Evolutionary conservation across 257 asterid species (phyloP), one percentile per base, ranked within the genome.

Genomic region (Solanum chmielewskii): DNA sequence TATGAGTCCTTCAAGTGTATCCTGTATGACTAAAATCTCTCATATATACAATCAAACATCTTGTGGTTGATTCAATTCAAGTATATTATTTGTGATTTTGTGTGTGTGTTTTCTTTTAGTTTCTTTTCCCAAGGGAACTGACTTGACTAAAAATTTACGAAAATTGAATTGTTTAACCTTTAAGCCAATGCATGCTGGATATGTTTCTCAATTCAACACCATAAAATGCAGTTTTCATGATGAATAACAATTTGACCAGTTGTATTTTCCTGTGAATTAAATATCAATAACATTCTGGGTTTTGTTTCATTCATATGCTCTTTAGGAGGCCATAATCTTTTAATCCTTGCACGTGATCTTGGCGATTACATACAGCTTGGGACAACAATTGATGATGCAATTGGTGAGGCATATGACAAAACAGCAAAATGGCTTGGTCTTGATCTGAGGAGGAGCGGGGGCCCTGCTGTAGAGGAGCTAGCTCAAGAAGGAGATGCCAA

Each of bases 401-500:
- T 97, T 85, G 99, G 99, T 29, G 99, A 97, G 93, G 98, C 99
- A 86, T 97, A 97, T 86, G 99, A 97, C 90, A 97, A 97, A 91
- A 95, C 94, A 29, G 99, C 99, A 84, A 96, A 96, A 92, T 97
- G 99, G 99, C 99, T 97, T 87, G 99, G 99, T 89, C 99, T 97
- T 87, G 98, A 97, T 90, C 16, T 97, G 94, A 94, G 99, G 83
- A 97, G 89, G 93, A 97, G 99, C 9, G 99, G 99, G n/a, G 99
- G 99, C 70, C 99, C 99, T 13, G 99, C 98, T 86, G 90, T 97
- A 44, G 99, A 96, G 92, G 97, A 96, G 90, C 93, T 97, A 88
- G 99, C 99, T 91, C 94, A 75, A 74, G 98, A 93, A 91, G 99
- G 99, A 81, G 94, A 97, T 88, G 93, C 96, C 41, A 87, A 91